Evolutionary conservation across 495 filamentous ascomycete species (phyloP), one percentile per base, ranked within the genome.

Genomic region (Aspergillus leporis): DNA sequence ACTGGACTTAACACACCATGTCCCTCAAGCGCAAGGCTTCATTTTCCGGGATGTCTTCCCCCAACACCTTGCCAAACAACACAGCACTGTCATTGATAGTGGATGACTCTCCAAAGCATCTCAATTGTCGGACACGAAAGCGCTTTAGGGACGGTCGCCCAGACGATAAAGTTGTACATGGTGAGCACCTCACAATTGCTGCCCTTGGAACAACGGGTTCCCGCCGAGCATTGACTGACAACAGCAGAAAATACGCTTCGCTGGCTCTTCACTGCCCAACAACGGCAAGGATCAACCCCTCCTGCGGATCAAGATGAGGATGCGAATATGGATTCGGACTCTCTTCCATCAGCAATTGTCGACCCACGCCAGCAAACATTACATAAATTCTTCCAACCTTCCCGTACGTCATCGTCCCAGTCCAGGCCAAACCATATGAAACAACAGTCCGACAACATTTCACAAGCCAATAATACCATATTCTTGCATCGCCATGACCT

Each of bases 21-120:
- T 70, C 77, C 45, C 72, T 78, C 67, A 83, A 83, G 64, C 80
- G 79, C 61, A 83, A 83, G 59, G 76, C 78, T 50, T 81, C 78
- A 1, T 75, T 71, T 54, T 63, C 74, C 10, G 65, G 63, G 14
- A 53, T 70, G 22, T 62, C 70, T 19, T 73, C 67, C 49, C 74
- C 72, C 30, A 74, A 60, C 40, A 64, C 53, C 28, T 51, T 62
- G 6, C 72, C 74, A 21, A 66, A 66, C 55, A 68, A 61, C 16
- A 66, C 61, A 21, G 62, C 61, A 41, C 52, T n/a, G 18, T 56
- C 41, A 32, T 61, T 62, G 54, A 64, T 64, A 41, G 61, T 69
- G 51, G 60, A 68, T 40, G 68, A 70, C 49, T 62, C 61, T 28
- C 72, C 75, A 19, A 70, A 73, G 38, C 72, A 83, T 60, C 71